Percentiles rank a stretch among this genome's conserved stretches.
Evolutionary conservation across 352 stramenopile species (phyloP).

Genomic region (Hyaloperonospora brassicae): DNA sequence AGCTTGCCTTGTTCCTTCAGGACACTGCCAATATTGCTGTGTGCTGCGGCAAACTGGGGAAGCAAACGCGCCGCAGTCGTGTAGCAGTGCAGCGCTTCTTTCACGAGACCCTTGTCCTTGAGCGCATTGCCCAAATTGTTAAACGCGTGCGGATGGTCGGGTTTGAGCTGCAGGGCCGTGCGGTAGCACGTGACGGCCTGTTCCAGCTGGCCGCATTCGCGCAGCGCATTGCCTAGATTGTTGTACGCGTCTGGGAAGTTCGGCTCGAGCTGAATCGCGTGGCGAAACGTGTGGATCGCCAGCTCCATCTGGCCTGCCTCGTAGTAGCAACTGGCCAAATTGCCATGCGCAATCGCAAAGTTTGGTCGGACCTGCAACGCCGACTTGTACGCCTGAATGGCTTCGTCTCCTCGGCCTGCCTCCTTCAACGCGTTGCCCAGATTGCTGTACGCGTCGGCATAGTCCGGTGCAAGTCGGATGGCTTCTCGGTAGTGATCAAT

Average conservation of each 20-base stretch:
- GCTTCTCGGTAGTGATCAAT: constrained; percentile 85
- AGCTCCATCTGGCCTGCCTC: constrained; percentile 77
- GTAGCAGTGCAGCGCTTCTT: constrained; percentile 92
- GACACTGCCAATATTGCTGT: constrained; percentile 92
- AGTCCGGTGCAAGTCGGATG: constrained; percentile 72
- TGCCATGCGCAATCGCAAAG: constrained; percentile 89
- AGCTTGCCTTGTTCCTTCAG: constrained; percentile 92
- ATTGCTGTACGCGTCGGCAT: constrained; percentile 84
- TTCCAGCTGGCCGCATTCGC: constrained; percentile 76
- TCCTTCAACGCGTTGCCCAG: constrained; percentile 83
- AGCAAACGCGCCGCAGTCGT: constrained; percentile 85
- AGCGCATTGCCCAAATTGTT: constrained; percentile 91
- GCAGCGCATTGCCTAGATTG: constrained; percentile 89
- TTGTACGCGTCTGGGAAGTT: constrained; percentile 93
- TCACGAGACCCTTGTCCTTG: constrained; percentile 89
- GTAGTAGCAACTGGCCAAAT: constrained; percentile 88
- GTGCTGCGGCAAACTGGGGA: constrained; percentile 88
- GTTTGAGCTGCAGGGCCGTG: constrained; percentile 83
- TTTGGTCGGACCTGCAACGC: constrained; percentile 79
- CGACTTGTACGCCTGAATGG: constrained; percentile 79
- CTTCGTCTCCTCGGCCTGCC: constrained; percentile 51
- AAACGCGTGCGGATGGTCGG: constrained; percentile 90
- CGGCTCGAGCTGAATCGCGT: constrained; percentile 88
- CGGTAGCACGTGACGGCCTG: constrained; percentile 83
- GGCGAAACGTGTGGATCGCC: constrained; percentile 83